A percentile compares a stretch with the other conserved stretches of the same genome.
Conservation (phyloP, 768 basidiomycete genomes). For the Psilocybe cyanescens region DNA sequence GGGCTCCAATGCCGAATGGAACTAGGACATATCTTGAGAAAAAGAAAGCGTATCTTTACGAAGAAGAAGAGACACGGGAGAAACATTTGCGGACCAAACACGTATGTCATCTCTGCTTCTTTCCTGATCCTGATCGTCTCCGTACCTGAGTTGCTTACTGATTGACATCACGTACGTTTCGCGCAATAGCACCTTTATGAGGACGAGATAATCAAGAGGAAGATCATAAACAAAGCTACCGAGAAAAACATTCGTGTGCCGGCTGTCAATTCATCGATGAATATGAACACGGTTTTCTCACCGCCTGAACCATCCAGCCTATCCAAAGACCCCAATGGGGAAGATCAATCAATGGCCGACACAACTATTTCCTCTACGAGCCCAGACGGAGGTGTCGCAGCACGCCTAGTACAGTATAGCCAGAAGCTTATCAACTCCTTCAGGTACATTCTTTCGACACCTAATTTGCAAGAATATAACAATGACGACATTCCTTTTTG, state of each 20-base stretch:
- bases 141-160: slow-evolving; percentile 19
- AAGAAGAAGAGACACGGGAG: slow-evolving; percentile 14
- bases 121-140: slow-evolving; percentile 5
- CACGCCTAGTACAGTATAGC: slow-evolving; percentile 52
- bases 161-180: slow-evolving; percentile 21
- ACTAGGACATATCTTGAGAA: slow-evolving; percentile 21
- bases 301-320: slow-evolving; percentile 10
- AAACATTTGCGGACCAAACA: slow-evolving; percentile 16
- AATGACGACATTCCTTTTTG: slow-evolving; percentile 15
- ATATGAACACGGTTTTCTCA: slow-evolving; percentile 12
- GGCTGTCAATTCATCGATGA: slow-evolving; percentile 1
- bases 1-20: slow-evolving; percentile 16
- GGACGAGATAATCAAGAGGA: slow-evolving; percentile 31
- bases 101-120: slow-evolving; percentile 17
- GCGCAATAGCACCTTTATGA: slow-evolving; percentile 26
- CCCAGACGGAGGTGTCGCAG: slow-evolving; percentile 43
- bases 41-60: slow-evolving; percentile 7
- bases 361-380: slow-evolving; percentile 29
- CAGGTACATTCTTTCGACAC: slow-evolving; percentile 38
- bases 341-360: slow-evolving; percentile 20
- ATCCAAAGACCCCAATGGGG: slow-evolving; percentile 19
- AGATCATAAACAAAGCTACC: slow-evolving; percentile 6
- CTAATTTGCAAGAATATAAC: slow-evolving; percentile 5
- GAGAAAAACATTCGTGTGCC: slow-evolving; percentile 6
- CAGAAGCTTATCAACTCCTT: slow-evolving; percentile 47